phyloP scores from a whole-genome alignment of 306 rosid species.

The Fragaria iinumae region DNA sequence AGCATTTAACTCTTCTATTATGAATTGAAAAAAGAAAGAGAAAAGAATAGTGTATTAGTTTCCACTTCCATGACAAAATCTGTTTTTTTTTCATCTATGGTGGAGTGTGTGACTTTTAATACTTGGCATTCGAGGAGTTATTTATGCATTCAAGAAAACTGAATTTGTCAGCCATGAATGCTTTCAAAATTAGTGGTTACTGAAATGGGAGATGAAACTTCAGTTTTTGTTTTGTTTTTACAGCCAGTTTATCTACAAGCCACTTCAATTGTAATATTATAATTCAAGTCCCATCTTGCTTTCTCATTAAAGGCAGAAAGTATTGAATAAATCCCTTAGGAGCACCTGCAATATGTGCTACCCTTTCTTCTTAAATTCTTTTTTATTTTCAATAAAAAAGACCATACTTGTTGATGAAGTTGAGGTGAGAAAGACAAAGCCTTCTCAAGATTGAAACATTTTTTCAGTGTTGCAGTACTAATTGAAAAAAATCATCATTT shows the following conservation, averaged over 20 bases:
- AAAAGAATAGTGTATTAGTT: background rate
- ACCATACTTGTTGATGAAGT: background rate
- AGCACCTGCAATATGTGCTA: background rate
- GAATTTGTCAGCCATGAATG: background rate
- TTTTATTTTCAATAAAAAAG: background rate
- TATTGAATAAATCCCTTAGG: background rate
- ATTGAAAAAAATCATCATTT: background rate
- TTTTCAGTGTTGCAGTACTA: background rate
- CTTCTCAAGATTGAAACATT: background rate
- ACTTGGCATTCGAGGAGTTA: background rate
- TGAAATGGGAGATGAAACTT: background rate
- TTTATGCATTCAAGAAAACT: background rate
- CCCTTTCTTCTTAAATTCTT: background rate
- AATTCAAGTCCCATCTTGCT: background rate
- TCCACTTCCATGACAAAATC: background rate
- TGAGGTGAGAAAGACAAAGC: background rate
- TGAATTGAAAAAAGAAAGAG: background rate
- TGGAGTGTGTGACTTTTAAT: background rate
- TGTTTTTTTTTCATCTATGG: background rate
- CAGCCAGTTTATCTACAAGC: background rate
- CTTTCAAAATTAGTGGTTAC: background rate
- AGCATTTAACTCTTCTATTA: conserved; percentile 15
- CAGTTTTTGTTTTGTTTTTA: background rate
- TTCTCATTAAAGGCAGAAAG: background rate
- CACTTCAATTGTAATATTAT: background rate